Percentiles rank a stretch among this genome's conserved stretches.
Evolutionary conservation across 495 filamentous ascomycete species (phyloP).

Genomic region (Penicillium turbatum): DNA sequence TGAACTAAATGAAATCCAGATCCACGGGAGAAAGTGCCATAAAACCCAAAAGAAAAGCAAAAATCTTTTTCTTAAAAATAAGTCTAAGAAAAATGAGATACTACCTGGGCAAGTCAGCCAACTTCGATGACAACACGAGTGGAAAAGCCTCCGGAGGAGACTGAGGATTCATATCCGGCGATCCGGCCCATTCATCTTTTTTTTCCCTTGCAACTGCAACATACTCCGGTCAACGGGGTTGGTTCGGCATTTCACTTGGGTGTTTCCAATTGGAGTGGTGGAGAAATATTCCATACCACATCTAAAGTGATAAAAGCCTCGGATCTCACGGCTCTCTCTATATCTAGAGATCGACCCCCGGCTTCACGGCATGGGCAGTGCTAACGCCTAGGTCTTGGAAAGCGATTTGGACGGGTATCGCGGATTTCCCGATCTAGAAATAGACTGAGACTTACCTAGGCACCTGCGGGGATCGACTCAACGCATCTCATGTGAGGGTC

Average conservation of each 20-base stretch:
- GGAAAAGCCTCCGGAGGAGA: slow-evolving; percentile 6
- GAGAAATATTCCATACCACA: slow-evolving; percentile 1
- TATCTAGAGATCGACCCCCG: neutral
- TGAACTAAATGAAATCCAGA: neutral
- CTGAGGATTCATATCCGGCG: slow-evolving; percentile 19
- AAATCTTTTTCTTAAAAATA: no score
- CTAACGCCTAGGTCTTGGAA: neutral
- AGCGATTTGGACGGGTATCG: neutral
- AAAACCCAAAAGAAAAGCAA: neutral
- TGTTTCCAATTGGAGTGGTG: slow-evolving; percentile 1
- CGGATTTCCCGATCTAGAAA: neutral
- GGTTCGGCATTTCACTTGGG: neutral
- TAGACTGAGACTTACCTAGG: neutral
- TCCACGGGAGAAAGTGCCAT: neutral
- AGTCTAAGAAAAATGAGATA: no score
- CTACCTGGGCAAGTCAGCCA: no score
- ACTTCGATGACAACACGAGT: slow-evolving; percentile 29
- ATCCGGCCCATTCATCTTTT: slow-evolving; percentile 20
- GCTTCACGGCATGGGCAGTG: neutral
- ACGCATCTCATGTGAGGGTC: no score
- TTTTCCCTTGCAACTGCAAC: no score
- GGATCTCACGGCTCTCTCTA: neutral
- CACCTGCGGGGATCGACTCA: no score
- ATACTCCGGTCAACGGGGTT: neutral
- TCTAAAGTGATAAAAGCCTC: neutral